Evolutionary conservation across 495 filamentous ascomycete genomes (phyloP), one percentile per base, ranked within the genome.

Genomic region (Jackrogersella minutella): DNA sequence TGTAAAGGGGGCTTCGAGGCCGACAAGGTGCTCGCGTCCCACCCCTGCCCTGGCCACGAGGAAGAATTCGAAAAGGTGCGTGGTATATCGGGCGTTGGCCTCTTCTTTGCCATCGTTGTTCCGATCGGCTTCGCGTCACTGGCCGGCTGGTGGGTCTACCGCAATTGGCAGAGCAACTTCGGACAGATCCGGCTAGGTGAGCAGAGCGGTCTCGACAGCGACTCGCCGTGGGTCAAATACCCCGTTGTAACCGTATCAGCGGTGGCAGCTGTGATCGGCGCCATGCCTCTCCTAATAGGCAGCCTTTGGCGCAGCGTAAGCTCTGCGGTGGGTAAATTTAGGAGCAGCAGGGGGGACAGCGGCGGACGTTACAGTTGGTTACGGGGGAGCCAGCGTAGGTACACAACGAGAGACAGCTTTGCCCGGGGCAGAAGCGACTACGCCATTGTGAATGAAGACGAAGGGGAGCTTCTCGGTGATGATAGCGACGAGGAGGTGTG

Each of bases 401-500:
- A 92, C 76, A 92, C 91, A 28, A 93, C 88, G 22, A 81, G 96
- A 69, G 89, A 88, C 58, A 91, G 89, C 21, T 98, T 98, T 77
- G 89, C 91, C 19, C 87, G 92, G 52, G 90, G 91, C 7, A 83
- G 91, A 50, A 87, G 91, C 5, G 92, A 97, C 73, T 99, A 97
- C 76, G 85, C 87, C 11, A 83, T 90, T 74, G 91, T 96, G 40
- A 92, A 93, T 73, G 88, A 92, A 60, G 95, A 99, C 74, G 95
- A 97, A 77, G 94, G 94, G 58, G 93, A 97, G 78, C 77, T 97
- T 71, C 80, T 98, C 21, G 94, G 94, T 0, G 91, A 92, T 61
- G 95, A 96, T 50, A 96, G 95, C 61, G 95, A 96, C 46, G 95
- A 97, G 72, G 93, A 97, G 62, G 85, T 87, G 47, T 91, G 78